Evolutionary conservation across 495 filamentous ascomycete species (phyloP), one percentile per base, ranked within the genome.

Genomic region (Aspergillus bertholletiae): DNA sequence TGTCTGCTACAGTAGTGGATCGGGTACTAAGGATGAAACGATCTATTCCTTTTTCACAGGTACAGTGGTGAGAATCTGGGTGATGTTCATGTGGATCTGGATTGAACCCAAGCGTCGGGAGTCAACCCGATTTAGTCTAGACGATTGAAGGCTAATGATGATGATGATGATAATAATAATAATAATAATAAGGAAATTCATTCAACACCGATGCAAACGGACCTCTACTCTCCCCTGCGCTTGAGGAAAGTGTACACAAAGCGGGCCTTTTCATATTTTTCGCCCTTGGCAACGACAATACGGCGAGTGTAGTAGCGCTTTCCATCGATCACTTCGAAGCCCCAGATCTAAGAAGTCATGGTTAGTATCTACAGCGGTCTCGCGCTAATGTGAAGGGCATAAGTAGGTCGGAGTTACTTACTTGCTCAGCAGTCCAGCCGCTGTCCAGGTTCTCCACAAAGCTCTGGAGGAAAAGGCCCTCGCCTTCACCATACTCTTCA

Each of bases 191-290:
- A 22, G 39, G 39, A 21, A 22, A 5, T 43, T 22, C 20, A 43
- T 21, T 43, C 39, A 43, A 43, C 39, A 12, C 18, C 11, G 9
- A 43, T 43, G 39, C 37, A 40, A 20, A 17, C n/a, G 17, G 17
- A 18, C 15, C n/a, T 40, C 13, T 18, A 40, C 2, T 13, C 39
- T 43, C 22, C 39, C 20, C 39, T 17, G n/a, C 3, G 39, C 18
- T 43, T 43, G 46, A 66, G 49, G 40, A 67, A 95, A 59, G 89
- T 81, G 67, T 95, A 96, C 9, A 96, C 84, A 66, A 96, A 71
- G 67, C 82, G 81, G 34, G 85, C 80, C 63, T 78, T 71, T 53
- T 85, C 78, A 55, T 78, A 76, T 71, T 86, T 73, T 0, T 71
- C 72, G 3, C 76, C 82, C 79, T 92, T 92, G 28, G 59, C 55